Base-by-base conservation (phyloP, 176 grass and related monocot species). In the Coix lacrymajobi region DNA sequence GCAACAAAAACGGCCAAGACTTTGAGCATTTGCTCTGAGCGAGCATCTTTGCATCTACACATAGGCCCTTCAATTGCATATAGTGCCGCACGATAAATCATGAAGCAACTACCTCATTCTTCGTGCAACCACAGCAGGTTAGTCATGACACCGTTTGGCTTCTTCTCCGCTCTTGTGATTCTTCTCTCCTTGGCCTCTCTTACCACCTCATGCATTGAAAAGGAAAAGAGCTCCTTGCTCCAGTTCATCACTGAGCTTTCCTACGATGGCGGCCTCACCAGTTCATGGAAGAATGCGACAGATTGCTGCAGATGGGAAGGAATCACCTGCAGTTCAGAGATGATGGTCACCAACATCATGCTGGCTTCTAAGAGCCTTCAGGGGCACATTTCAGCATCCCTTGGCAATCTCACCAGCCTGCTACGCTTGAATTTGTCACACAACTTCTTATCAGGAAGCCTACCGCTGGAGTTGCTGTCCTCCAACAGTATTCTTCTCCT, bases 271-370 rank as follows among this genome's bases (percentile, higher is more conserved):
- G 70, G 76, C 48, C 76, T 90, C 8, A 2, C 2, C 0, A 11
- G 8, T 20, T 67, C 33, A 0, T 88, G 89, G 88, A 19, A 7
- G 24, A 77, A 33, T 12, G n/a, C 39, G 20, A 71, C 43, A 2
- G 34, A 88, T 19, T 91, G 71, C 63, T 91, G 81, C 67, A n/a
- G 5, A 12, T 91, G 86, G 89, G 67, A 91, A 57, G 89, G 89
- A 15, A 82, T 91, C 41, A 74, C 12, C 14, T 91, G 86, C 64
- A 43, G 17, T 20, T 46, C 19, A 3, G 12, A 85, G n/a, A 8
- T 8, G 11, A 36, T 1, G 3, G 38, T 88, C 20, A 49, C n/a
- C 0, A 66, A 65, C 22, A 14, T 91, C 12, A 85, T 19, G 0
- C 48, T 91, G 46, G 13, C 77, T 43, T 66, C 76, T n/a, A 76